These are phyloP conservation scores for Annulohypoxylon truncatum DNA, from an alignment of 2,329 filamentous ascomycete genomes.

Conservation along the genomic window DNA sequence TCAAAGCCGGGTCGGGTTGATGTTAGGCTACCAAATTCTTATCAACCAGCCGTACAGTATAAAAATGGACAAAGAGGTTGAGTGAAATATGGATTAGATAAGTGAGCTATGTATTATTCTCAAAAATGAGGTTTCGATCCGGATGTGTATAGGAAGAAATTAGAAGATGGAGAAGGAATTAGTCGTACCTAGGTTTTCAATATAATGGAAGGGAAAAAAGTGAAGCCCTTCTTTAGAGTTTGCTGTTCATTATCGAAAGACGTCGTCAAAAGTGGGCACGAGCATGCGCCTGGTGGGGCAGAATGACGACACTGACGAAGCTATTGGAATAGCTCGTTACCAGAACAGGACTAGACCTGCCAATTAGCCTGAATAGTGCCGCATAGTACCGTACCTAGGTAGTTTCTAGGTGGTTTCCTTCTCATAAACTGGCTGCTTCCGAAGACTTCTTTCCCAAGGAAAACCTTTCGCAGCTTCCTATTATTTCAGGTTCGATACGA, in stretches of 20 bases:
- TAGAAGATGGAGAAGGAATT: slow-evolving; percentile 1
- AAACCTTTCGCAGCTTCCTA: slow-evolving; percentile 4
- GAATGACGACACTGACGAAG: slow-evolving; percentile 36
- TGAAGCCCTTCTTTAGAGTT: slow-evolving; percentile 9
- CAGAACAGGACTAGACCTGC: slow-evolving; percentile 26
- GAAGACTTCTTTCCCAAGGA: slow-evolving; percentile 1
- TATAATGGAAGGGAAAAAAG: background rate
- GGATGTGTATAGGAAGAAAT: background rate
- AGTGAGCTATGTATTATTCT: background rate
- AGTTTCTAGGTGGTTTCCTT: background rate
- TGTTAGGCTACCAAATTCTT: background rate
- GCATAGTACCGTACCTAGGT: background rate
- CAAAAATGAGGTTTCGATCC: background rate
- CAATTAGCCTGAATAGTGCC: slow-evolving; percentile 30
- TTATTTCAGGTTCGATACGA: background rate
- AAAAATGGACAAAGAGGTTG: background rate
- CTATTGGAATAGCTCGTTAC: slow-evolving; percentile 38
- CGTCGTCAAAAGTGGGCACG: slow-evolving; percentile 27
- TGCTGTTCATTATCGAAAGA: slow-evolving; percentile 15
- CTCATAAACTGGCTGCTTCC: slow-evolving; percentile 11
- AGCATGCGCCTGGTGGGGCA: slow-evolving; percentile 15
- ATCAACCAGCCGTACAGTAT: background rate
- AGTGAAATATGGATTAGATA: background rate
- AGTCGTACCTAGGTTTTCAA: background rate
- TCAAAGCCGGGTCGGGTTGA: slow-evolving; percentile 31